Evolutionary conservation across 2,329 filamentous ascomycete species (phyloP), one percentile per base, ranked within the genome.

Genomic region (Dactylella cylindrospora): DNA sequence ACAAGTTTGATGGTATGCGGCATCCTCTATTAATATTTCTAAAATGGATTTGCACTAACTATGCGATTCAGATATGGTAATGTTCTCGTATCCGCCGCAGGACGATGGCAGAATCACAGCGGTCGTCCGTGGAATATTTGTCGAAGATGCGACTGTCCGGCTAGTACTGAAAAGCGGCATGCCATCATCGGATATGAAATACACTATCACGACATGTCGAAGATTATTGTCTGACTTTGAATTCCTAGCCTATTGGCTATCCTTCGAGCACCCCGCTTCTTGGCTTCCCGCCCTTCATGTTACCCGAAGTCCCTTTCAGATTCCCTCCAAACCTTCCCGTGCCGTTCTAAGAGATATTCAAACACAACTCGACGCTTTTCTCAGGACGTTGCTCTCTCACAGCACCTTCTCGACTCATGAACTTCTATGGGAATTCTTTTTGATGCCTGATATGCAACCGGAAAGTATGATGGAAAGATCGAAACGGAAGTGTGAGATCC

Each of bases 381-480:
- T 98, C 67, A 88, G 88, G 66, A 88, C 90, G 13, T 79, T 98
- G 65, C 79, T 98, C 20, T 79, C 82, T 6, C 93, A 98, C 70
- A 86, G 91, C 2, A 97, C 93, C 0, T 96, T 98, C 71, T 82
- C 89, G 0, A 95, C 88, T 0, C 94, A 98, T 70, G 93, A 98
- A 75, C 89, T 97, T 80, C 79, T 98, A 1, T 98, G 93, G 94
- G 93, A 98, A 69, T 98, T 98, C 74, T 95, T 98, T 73, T 79
- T 98, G 0, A 90, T 98, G 9, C 93, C 93, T 1, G 93, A 98
- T 67, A 82, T 98, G 43, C 88, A 95, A 71, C 80, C 88, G 0
- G 84, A 89, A 15, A 89, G 90, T 81, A 91, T 97, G 79, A 85
- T 88, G 47, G 85, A 95, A 72, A 83, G 93, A 43, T 95, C 88